These are phyloP conservation scores for Salvia sclarea DNA, from an alignment of 305 asterid species.

Conservation along the genomic window DNA sequence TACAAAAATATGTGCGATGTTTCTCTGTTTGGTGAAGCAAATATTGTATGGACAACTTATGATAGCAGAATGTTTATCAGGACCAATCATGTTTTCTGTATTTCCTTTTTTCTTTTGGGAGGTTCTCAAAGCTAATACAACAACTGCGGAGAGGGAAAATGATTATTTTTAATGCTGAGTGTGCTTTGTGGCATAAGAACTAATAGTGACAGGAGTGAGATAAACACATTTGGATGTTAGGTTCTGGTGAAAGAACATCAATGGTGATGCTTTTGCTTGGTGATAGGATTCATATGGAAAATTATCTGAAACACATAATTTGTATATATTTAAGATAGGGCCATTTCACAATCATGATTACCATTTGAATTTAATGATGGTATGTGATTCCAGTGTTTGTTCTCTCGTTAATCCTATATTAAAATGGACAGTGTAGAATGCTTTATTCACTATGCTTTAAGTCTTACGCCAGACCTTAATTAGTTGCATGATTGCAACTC, in stretches of 20 bases:
- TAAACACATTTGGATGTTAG: background rate
- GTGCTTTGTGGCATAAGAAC: background rate
- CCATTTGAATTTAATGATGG: background rate
- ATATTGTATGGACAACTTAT: background rate
- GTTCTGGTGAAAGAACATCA: background rate
- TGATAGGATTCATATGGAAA: background rate
- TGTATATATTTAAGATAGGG: background rate
- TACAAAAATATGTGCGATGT: background rate
- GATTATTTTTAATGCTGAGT: background rate
- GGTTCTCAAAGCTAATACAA: background rate
- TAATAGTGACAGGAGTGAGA: background rate
- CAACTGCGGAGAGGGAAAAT: background rate
- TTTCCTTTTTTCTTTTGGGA: background rate
- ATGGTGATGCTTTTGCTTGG: background rate
- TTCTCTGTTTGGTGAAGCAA: constrained; percentile 5
- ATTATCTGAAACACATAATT: background rate
- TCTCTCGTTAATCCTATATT: constrained; percentile 8
- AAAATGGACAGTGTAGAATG: constrained; percentile 2
- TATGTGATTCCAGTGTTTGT: background rate
- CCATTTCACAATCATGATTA: background rate
- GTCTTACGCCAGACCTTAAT: background rate
- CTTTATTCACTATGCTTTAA: background rate
- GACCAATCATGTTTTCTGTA: background rate
- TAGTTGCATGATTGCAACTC: background rate
- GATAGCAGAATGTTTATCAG: background rate